phyloP scores from a whole-genome alignment of 805 yeast genomes.

The Blastobotrys terrestris region DNA sequence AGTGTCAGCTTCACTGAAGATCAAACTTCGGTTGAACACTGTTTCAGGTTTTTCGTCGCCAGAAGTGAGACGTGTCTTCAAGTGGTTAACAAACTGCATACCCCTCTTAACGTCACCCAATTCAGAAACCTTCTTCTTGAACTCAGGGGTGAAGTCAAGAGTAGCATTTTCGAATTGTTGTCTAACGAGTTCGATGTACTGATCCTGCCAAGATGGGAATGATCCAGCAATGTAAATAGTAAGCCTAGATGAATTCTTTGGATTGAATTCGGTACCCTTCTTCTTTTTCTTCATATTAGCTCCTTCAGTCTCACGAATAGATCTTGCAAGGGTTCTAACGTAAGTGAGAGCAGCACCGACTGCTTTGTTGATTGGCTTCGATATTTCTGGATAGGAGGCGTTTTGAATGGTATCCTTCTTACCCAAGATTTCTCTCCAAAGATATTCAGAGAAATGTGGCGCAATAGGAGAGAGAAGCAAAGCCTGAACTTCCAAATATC shows the following conservation, averaged over 20 bases:
- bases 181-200: slow-evolving; percentile 74
- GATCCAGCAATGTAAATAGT: slow-evolving; percentile 68
- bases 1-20: slow-evolving; percentile 67
- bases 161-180: slow-evolving; percentile 26
- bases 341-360: slow-evolving; percentile 67
- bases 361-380: slow-evolving; percentile 55
- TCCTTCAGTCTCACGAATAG: slow-evolving; percentile 92
- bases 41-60: slow-evolving; percentile 48
- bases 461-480: slow-evolving; percentile 85
- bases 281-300: slow-evolving; percentile 80
- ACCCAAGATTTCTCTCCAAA: slow-evolving; percentile 76
- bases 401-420: slow-evolving; percentile 61
- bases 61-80: slow-evolving; percentile 68
- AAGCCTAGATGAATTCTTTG: slow-evolving; percentile 63
- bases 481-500: slow-evolving; percentile 82
- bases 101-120: slow-evolving; percentile 86
- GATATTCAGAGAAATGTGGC: slow-evolving; percentile 90
- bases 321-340: slow-evolving; percentile 69
- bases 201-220: slow-evolving; percentile 88
- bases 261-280: slow-evolving; percentile 68
- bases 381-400: slow-evolving; percentile 75
- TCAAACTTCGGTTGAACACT: slow-evolving; percentile 85
- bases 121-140: slow-evolving; percentile 34
- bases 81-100: slow-evolving; percentile 88
- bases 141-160: slow-evolving; percentile 31